Evolutionary conservation across 257 asterid species (phyloP).

Genomic region (Oldenlandia corymbosa): DNA sequence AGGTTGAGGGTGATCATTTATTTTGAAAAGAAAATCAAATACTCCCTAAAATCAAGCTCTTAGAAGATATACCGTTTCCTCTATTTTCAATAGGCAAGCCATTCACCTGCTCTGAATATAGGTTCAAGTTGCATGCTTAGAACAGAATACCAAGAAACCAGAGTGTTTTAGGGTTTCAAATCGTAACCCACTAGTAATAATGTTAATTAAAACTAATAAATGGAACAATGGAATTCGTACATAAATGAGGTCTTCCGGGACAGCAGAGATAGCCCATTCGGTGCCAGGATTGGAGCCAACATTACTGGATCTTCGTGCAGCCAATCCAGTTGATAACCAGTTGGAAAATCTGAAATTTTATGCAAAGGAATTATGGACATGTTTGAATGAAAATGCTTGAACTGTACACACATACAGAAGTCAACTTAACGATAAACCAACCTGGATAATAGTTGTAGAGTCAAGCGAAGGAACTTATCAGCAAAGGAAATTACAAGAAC

Average conservation of each 20-base stretch:
- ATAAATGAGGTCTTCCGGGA: conserved; percentile 71
- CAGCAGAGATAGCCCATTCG: conserved; percentile 88
- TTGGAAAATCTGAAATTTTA: conserved; percentile 56
- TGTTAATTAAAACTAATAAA: conserved; percentile 11
- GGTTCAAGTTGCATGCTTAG: neutral
- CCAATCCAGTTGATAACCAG: conserved; percentile 83
- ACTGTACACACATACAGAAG: neutral
- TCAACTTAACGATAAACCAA: conserved; percentile 26
- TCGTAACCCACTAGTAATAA: conserved; percentile 11
- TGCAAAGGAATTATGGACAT: neutral
- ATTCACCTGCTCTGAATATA: neutral
- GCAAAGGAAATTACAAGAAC: conserved; percentile 82
- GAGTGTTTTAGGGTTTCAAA: neutral
- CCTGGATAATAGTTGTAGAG: conserved; percentile 93
- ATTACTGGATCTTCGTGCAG: conserved; percentile 65
- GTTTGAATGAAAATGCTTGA: neutral
- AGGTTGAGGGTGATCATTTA: neutral
- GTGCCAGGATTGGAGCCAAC: conserved; percentile 48
- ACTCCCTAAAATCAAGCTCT: neutral
- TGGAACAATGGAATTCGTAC: conserved; percentile 37
- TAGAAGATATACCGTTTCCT: neutral
- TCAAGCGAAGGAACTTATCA: conserved; percentile 91
- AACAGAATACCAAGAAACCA: neutral
- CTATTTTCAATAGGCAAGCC: neutral
- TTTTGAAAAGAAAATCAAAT: neutral